Percentiles rank a stretch among this genome's conserved stretches.
Evolutionary conservation across 1,284 basidiomycete genomes (phyloP).

Genomic region (Trichosporon sp.): DNA sequence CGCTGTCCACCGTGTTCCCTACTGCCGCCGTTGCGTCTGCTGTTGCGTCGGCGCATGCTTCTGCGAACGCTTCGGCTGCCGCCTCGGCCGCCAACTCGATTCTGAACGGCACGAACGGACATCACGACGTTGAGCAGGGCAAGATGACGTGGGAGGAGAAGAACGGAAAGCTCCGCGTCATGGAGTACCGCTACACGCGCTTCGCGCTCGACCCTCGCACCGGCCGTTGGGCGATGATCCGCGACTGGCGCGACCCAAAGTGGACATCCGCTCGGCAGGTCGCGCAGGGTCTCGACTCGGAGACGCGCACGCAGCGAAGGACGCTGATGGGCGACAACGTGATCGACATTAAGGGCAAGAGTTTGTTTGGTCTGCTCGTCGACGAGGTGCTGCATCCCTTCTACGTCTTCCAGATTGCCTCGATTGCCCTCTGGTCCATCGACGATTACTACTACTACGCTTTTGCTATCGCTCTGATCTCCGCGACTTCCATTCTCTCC

Average conservation of each 20-base stretch:
- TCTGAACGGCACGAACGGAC: slow-evolving; percentile 37
- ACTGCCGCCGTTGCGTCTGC: slow-evolving; percentile 32
- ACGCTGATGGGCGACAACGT: slow-evolving; percentile 82
- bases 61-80: slow-evolving; percentile 30
- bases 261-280: slow-evolving; percentile 71
- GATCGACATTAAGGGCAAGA: slow-evolving; percentile 90
- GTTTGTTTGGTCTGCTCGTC: slow-evolving; percentile 75
- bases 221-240: slow-evolving; percentile 79
- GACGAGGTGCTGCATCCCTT: slow-evolving; percentile 96
- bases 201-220: slow-evolving; percentile 84
- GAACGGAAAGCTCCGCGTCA: slow-evolving; percentile 60
- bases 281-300: slow-evolving; percentile 65
- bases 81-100: slow-evolving; percentile 30
- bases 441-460: slow-evolving; percentile 98
- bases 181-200: slow-evolving; percentile 78
- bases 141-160: slow-evolving; percentile 54
- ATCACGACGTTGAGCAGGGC: slow-evolving; percentile 49
- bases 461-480: slow-evolving; percentile 94
- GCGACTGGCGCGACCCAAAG: slow-evolving; percentile 87
- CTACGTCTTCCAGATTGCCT: slow-evolving; percentile 97
- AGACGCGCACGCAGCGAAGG: slow-evolving; percentile 66
- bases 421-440: slow-evolving; percentile 88
- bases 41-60: slow-evolving; percentile 1
- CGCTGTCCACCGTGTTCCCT: slow-evolving; percentile 75
- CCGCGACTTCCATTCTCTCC: slow-evolving; percentile 77